Evolutionary conservation across 495 filamentous ascomycete genomes (phyloP), one percentile per base, ranked within the genome.

Genomic region (Aspergillus taichungensis): DNA sequence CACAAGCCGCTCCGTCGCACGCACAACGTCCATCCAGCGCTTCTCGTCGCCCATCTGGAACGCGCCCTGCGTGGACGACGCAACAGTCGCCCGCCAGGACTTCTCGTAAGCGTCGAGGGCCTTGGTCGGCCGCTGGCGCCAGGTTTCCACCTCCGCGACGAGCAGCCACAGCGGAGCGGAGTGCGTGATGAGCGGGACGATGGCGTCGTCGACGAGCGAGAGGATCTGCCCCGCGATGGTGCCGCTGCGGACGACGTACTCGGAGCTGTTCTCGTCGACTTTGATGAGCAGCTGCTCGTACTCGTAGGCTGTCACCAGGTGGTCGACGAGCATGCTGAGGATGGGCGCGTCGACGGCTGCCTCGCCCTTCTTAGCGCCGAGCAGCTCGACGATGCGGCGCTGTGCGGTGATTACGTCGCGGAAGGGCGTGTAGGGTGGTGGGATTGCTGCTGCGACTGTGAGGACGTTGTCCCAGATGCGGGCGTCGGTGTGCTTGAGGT

Each of bases 401-500:
- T 92, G 72, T 0, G 85, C 88, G 9, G 80, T 65, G 11, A 95
- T 62, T 13, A 94, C 69, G 34, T 95, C 87, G 1, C 70, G 61
- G 58, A 84, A 85, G 0, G 85, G 76, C 0, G 85, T 82, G 18
- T 47, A 52, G 0, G 89, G 89, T 0, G 89, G 88, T 0, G 74
- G 73, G 11, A 89, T 71, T 7, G 87, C 83, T 5, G 85, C 78
- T 0, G 86, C 83, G 33, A 99, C 82, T 2, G 84, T 87, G 38
- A 97, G 75, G 10, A 95, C 78, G 56, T 99, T 99, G 49, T 94
- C 87, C 90, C 89, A 96, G 51, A 99, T 95, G 46, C 87, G 78
- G 73, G 80, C 84, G 64, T 88, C 85, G 46, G 85, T 82, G 60
- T 85, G 74, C 30, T 92, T 90, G 14, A 92, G 76, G 10, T 74